Percentiles rank a stretch among this genome's conserved stretches.
Conservation (phyloP, 257 asterid genomes). For the Ilex aquifolium region DNA sequence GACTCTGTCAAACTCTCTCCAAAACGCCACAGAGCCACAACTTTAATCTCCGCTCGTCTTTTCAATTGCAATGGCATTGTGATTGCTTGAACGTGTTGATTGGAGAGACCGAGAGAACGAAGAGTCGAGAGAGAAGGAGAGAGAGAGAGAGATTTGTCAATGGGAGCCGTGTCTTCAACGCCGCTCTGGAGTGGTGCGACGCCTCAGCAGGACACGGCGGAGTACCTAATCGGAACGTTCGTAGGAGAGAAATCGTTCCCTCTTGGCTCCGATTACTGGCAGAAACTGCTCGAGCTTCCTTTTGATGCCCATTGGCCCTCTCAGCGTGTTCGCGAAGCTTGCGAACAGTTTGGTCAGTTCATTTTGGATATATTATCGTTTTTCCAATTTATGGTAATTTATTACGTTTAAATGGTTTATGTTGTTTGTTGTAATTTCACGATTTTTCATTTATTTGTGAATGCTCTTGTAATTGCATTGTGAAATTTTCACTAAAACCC, state of each 20-base stretch:
- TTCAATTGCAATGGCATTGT: not conserved
- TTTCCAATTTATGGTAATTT: too few species aligned
- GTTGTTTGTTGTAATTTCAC: too few species aligned
- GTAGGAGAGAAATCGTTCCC: slow-evolving; percentile 81
- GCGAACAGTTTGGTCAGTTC: slow-evolving; percentile 65
- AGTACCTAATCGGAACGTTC: slow-evolving; percentile 60
- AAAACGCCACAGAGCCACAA: not conserved
- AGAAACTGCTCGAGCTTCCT: slow-evolving; percentile 87
- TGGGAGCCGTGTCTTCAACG: slow-evolving; percentile 90
- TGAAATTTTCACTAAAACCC: not conserved
- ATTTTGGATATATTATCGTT: too few species aligned
- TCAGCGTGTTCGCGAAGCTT: slow-evolving; percentile 70
- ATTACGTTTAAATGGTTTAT: too few species aligned
- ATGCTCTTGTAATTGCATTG: not conserved
- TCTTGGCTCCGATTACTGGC: slow-evolving; percentile 89
- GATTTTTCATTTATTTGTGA: too few species aligned
- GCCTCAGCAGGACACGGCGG: slow-evolving; percentile 71
- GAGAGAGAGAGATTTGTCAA: slow-evolving; percentile 6
- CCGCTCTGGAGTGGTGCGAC: slow-evolving; percentile 52
- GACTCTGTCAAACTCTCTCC: not conserved
- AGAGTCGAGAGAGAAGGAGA: too few species aligned
- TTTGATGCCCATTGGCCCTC: slow-evolving; percentile 79
- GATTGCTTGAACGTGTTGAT: not conserved
- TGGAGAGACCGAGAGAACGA: too few species aligned
- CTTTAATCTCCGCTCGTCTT: not conserved